These are phyloP conservation scores for Cladosporium sp. DNA, from an alignment of 2,329 filamentous ascomycete species.

Conservation along the genomic window DNA sequence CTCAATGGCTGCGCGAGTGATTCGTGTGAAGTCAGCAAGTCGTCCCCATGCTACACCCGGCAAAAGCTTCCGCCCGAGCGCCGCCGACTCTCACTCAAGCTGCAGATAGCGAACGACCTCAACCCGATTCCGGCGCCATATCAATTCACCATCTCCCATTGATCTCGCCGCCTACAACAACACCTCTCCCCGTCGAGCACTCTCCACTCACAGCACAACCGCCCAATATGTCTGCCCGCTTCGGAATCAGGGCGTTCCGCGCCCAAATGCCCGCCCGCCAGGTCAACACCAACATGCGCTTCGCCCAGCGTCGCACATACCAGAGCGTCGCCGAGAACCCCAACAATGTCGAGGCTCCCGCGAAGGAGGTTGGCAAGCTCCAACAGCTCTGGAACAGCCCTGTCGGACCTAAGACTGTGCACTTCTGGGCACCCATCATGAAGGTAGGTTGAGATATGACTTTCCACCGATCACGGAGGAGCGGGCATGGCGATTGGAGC, in stretches of 20 bases:
- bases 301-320: slow-evolving; percentile 60
- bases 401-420: slow-evolving; percentile 71
- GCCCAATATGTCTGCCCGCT: slow-evolving; percentile 55
- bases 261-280: slow-evolving; percentile 54
- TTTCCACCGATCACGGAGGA: slow-evolving; percentile 1
- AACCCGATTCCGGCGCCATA: slow-evolving; percentile 4
- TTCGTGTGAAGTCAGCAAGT: slow-evolving; percentile 15
- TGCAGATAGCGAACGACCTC: not conserved
- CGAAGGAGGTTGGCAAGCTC: slow-evolving; percentile 48
- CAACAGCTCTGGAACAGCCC: slow-evolving; percentile 64
- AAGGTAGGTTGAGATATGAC: slow-evolving; percentile 53
- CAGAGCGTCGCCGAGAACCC: slow-evolving; percentile 60
- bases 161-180: not conserved
- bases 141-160: slow-evolving; percentile 9
- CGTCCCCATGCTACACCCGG: slow-evolving; percentile 1
- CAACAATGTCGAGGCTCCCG: slow-evolving; percentile 27
- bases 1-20: not conserved
- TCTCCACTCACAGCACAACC: not conserved
- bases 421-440: slow-evolving; percentile 99
- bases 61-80: slow-evolving; percentile 7
- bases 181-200: slow-evolving; percentile 8
- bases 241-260: slow-evolving; percentile 58
- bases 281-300: slow-evolving; percentile 32
- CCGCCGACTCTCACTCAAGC: slow-evolving; percentile 1
- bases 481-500: not conserved